Conservation (phyloP, 78 protist genomes). For the Dictyostelium capitatum region DNA sequence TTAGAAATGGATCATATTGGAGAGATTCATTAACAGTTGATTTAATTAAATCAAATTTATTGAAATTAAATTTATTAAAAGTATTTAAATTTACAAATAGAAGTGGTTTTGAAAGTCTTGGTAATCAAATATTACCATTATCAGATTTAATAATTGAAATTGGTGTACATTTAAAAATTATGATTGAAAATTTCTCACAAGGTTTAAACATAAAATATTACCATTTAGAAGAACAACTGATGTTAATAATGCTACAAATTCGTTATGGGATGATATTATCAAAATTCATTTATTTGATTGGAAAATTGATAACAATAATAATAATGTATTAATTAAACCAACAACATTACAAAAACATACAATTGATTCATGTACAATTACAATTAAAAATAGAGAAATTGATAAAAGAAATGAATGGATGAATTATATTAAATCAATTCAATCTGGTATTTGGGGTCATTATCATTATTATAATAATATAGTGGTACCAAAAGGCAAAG, state of each 20-base stretch:
- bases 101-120: too few relatives aligned
- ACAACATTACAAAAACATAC: neutral
- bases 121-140: too few relatives aligned
- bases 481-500: constrained; percentile 8
- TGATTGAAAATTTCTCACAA: neutral
- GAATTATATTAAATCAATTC: neutral
- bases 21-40: constrained; percentile 30
- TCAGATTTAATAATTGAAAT: neutral
- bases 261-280: constrained; percentile 31
- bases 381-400: neutral
- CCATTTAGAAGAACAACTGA: constrained; percentile 8
- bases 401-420: neutral
- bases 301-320: neutral
- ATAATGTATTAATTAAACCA: neutral
- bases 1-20: constrained; percentile 39
- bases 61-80: constrained; percentile 20
- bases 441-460: neutral
- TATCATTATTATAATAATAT: neutral
- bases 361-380: too few relatives aligned
- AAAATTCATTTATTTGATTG: constrained; percentile 9
- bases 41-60: neutral
- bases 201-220: neutral
- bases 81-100: constrained; percentile 21
- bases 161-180: constrained; percentile 23
- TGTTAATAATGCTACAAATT: constrained; percentile 2